Base-by-base conservation (phyloP, 768 basidiomycete genomes). In the Xerocomus spinulosus region DNA sequence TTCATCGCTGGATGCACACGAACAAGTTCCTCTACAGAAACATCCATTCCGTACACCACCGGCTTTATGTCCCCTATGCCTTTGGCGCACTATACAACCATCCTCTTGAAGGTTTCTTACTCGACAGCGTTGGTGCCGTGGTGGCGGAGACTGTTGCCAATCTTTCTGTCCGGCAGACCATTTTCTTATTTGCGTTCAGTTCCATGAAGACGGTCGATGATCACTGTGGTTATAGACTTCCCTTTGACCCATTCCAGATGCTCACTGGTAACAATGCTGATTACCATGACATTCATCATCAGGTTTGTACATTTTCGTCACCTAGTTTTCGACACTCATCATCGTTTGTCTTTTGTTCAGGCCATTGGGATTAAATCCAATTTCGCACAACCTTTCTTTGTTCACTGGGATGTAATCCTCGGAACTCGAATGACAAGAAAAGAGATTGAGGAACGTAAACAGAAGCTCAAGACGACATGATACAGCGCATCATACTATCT, bases 231-330 rank as follows among this genome's bases (percentile, higher is more conserved):
- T 97, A 95, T 63, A 74, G 67, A 25, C 68, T 98, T 12, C 92
- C 93, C 37, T 95, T 85, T 69, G 96, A 99, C 60, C 96, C 94
- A 0, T 69, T 93, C 23, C 95, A 98, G 67, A 60, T 89, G 60
- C 53, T 97, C 46, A 88, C 83, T 42, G 70, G 75, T 4, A 99
- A 99, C 64, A 96, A 92, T 64, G 87, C 93, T 1, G 91, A 95
- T 68, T 99, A 95, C 68, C 95, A 97, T 65, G 95, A 97, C 66
- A 96, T 98, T 51, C 95, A 98, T 61, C 95, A 97, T 67, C 92
- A 94, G 76, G 88, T 86, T 48, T 58, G 69, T 70, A n/a, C 13
- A 23, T 18, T 9, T 42, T 21, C n/a, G 4, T 9, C 3, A 28
- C 3, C 10, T 48, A 15, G 13, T 6, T 18, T 45, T 17, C 9